Evolutionary conservation across 2,329 filamentous ascomycete genomes (phyloP), one percentile per base, ranked within the genome.

Genomic region (Fusarium sp.): DNA sequence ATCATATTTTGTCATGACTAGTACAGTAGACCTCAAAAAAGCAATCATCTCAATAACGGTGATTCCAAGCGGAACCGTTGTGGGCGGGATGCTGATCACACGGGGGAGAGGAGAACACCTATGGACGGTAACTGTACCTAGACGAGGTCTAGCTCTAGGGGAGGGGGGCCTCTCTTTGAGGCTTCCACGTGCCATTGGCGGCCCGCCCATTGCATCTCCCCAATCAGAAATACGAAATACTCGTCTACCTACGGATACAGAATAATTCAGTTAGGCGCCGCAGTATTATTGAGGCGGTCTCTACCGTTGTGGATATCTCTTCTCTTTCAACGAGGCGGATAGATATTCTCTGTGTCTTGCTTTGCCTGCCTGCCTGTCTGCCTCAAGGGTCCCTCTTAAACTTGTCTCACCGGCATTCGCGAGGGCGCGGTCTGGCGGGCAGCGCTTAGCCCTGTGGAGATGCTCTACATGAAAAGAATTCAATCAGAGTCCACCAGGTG

Each of bases 371-470:
- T 29, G 27, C 27, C 27, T 29, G 27, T 4, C 27, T 29, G 27
- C 27, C 27, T 11, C 27, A 11, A 49, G 46, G 46, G n/a, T 49
- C 46, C 34, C 47, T 51, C 42, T 44, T 44, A 22, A 16, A 22
- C 47, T 51, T 34, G 22, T 38, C 53, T 56, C 53, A 56, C 53
- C 53, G 53, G 53, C 40, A 56, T 47, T 56, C 43, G 43, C 53
- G 43, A 70, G 59, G 68, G 68, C 68, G 68, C 63, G 42, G 62
- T 47, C 62, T 70, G 66, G 62, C 66, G 62, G 67, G 29, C 66
- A 67, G 50, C 54, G 38, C 45, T 55, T 46, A n/a, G 40, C 57
- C 52, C 24, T 34, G 32, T 30, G 30, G 24, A 66, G 55, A 16
- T 44, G 42, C 34, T 29, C 27, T 29, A 29, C 27, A 29, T 29